These are phyloP conservation scores for Cephaloascus albidus DNA, from an alignment of 805 yeast species.

Conservation along the genomic window DNA sequence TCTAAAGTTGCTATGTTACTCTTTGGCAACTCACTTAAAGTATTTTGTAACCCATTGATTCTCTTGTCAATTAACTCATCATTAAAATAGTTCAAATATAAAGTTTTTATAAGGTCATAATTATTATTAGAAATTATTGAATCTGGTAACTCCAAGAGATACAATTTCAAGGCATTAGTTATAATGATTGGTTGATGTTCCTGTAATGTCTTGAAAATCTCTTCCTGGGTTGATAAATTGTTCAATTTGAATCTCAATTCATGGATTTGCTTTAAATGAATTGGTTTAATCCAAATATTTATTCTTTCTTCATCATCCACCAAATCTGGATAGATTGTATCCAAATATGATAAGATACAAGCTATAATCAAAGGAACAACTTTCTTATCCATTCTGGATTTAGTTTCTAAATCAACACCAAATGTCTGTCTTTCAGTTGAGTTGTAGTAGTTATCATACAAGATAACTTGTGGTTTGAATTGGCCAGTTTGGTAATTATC, in stretches of 20 bases:
- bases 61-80: constrained; percentile 35
- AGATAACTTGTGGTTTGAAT: constrained; percentile 60
- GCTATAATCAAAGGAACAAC: constrained; percentile 65
- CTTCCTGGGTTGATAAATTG: constrained; percentile 15
- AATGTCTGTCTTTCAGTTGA: constrained; percentile 61
- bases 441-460: constrained; percentile 75
- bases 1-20: constrained; percentile 72
- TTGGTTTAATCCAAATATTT: constrained; percentile 59
- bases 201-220: constrained; percentile 22
- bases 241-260: constrained; percentile 47
- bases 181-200: constrained; percentile 44
- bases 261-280: constrained; percentile 53
- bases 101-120: constrained; percentile 59
- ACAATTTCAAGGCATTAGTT: constrained; percentile 62
- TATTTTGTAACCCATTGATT: constrained; percentile 54
- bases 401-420: constrained; percentile 68
- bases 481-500: constrained; percentile 67
- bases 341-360: constrained; percentile 56
- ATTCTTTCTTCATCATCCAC: constrained; percentile 60
- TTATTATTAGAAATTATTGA: constrained; percentile 57
- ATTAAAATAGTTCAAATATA: constrained; percentile 40
- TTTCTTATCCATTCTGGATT: constrained; percentile 62
- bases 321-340: constrained; percentile 59
- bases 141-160: constrained; percentile 72
- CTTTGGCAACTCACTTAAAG: constrained; percentile 57